Base-by-base conservation (phyloP, 768 basidiomycete genomes). In the Suillus subaureus region DNA sequence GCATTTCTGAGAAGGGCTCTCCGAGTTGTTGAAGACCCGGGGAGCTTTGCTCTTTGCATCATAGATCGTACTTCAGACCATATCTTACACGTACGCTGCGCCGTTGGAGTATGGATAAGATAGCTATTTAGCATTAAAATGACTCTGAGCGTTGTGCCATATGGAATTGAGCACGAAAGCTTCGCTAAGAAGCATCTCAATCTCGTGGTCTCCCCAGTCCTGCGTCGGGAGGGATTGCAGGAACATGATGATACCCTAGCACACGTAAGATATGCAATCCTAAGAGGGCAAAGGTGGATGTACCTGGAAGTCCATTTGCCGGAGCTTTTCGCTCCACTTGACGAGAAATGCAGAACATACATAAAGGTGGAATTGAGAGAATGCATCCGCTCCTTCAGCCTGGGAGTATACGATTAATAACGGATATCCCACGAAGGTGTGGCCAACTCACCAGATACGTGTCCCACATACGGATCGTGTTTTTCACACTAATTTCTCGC, bases 381-480 rank as follows among this genome's bases (percentile, higher is more conserved):
- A 99, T 13, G 97, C 97, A 69, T 99, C 96, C 3, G 95, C 83
- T 6, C 97, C 97, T 79, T 99, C 97, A 16, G 97, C 92, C 97
- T 99, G 66, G 23, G 54, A 52, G 42, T 64, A 39, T 35, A 16
- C 35, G 35, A 67, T 66, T 31, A 67, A 45, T 56, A 47, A 16
- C 4, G 37, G 26, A 31, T 26, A 51, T 33, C 31, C n/a, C 4
- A 26, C 2, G 18, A 65, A 39, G 7, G 49, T 40, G 57, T 33
- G 11, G 3, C 18, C 40, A 5, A 78, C 93, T 64, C 66, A 99
- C 97, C 73, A 99, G 79, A 78, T 99, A 99, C 15, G 97, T 99
- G 76, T 99, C 97, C 97, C 97, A 99, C 97, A 99, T 99, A 63
- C 97, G 86, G 60, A 98, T 93, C 21, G 97, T 99, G 76, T 98